Conservation (phyloP, 1,284 basidiomycete genomes). For the Pascua guehoae region DNA sequence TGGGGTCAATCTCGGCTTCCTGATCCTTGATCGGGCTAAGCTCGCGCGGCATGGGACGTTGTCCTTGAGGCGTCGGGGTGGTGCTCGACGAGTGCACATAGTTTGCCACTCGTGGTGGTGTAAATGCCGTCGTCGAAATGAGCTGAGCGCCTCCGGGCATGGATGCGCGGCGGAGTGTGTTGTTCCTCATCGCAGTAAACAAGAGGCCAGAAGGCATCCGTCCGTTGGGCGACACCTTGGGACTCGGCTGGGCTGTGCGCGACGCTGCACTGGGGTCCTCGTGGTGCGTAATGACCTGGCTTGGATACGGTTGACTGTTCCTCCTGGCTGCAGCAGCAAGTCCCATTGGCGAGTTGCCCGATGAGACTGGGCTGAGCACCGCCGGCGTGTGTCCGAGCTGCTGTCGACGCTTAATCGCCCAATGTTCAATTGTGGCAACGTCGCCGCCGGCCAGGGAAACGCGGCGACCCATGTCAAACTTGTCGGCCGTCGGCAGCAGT, state of each 20-base stretch:
- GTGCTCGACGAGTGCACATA: background rate
- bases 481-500: constrained; percentile 13
- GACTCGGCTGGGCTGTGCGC: constrained; percentile 16
- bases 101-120: constrained; percentile 31
- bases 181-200: constrained; percentile 43
- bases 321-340: constrained; percentile 36
- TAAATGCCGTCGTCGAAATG: constrained; percentile 40
- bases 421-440: constrained; percentile 32
- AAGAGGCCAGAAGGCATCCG: constrained; percentile 33
- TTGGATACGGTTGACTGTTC: constrained; percentile 41
- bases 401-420: constrained; percentile 19
- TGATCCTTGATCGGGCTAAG: constrained; percentile 40
- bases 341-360: constrained; percentile 26
- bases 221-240: constrained; percentile 32
- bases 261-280: constrained; percentile 6
- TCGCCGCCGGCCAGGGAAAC: constrained; percentile 40
- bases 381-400: constrained; percentile 3
- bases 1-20: constrained; percentile 22
- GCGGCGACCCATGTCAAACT: constrained; percentile 32
- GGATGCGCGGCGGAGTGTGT: constrained; percentile 32
- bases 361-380: background rate
- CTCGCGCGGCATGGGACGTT: constrained; percentile 14
- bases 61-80: background rate
- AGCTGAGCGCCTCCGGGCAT: constrained; percentile 40
- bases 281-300: constrained; percentile 16